Evolutionary conservation across 208 protist species (phyloP).

Genomic region (Porcisia hertigi): DNA sequence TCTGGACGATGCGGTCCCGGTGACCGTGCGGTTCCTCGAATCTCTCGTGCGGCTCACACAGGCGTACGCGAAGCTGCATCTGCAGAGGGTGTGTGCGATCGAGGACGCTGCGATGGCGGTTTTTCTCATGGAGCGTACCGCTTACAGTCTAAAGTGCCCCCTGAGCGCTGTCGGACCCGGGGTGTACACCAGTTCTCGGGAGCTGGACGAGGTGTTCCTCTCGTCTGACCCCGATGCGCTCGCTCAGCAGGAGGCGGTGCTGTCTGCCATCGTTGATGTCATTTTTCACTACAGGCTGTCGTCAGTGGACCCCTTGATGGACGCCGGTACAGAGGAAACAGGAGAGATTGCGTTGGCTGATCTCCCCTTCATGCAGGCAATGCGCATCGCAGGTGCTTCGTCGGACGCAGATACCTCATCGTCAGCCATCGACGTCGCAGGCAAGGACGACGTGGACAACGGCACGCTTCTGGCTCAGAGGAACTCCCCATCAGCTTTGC

Average conservation of each 20-base stretch:
- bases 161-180: constrained; percentile 56
- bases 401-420: not conserved
- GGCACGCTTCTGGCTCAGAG: constrained; percentile 30
- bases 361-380: constrained; percentile 35
- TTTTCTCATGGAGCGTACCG: constrained; percentile 87
- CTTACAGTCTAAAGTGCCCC: constrained; percentile 81
- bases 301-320: constrained; percentile 9
- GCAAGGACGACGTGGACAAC: not conserved
- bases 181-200: constrained; percentile 74
- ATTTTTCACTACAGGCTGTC: constrained; percentile 50
- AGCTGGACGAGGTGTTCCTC: constrained; percentile 77
- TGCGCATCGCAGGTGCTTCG: constrained; percentile 10
- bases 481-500: constrained; percentile 17
- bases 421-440: not conserved
- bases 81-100: constrained; percentile 68
- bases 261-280: constrained; percentile 59
- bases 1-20: constrained; percentile 89
- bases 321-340: constrained; percentile 10
- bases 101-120: constrained; percentile 89
- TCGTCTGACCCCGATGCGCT: constrained; percentile 35
- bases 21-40: constrained; percentile 97
- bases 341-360: constrained; percentile 24
- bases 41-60: constrained; percentile 94
- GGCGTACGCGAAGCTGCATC: constrained; percentile 95
- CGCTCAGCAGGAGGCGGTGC: constrained; percentile 47